phyloP scores from a whole-genome alignment of 106 monocot species.

The Narthecium ossifragum region DNA sequence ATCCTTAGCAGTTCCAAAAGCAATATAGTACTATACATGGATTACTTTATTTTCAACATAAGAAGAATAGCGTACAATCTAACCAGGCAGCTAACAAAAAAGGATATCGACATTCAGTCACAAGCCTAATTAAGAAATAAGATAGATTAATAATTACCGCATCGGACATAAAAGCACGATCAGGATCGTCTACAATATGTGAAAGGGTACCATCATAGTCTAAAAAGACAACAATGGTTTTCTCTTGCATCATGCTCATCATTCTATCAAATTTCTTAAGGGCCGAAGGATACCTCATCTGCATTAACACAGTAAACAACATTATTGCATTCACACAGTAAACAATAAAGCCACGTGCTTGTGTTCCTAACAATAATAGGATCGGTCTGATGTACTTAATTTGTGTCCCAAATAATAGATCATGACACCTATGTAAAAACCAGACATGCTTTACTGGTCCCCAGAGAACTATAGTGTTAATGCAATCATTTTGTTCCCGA shows the following conservation, averaged over 20 bases:
- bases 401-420: neutral
- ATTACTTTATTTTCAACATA: no score
- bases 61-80: no score
- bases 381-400: neutral
- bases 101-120: no score
- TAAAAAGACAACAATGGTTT: constrained; percentile 24
- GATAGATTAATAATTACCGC: constrained; percentile 11
- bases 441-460: neutral
- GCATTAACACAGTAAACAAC: neutral
- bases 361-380: no score
- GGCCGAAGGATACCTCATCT: constrained; percentile 38
- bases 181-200: constrained; percentile 31
- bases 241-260: constrained; percentile 14
- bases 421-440: neutral
- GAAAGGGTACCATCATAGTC: constrained; percentile 42
- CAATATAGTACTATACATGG: no score
- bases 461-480: no score
- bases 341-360: no score
- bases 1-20: no score
- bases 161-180: constrained; percentile 30
- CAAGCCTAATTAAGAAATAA: neutral
- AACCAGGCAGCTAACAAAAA: no score
- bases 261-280: constrained; percentile 26
- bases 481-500: no score
- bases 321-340: neutral